Base-by-base conservation (phyloP, 139 green algal genomes). In the Desmodesmus armatus region DNA sequence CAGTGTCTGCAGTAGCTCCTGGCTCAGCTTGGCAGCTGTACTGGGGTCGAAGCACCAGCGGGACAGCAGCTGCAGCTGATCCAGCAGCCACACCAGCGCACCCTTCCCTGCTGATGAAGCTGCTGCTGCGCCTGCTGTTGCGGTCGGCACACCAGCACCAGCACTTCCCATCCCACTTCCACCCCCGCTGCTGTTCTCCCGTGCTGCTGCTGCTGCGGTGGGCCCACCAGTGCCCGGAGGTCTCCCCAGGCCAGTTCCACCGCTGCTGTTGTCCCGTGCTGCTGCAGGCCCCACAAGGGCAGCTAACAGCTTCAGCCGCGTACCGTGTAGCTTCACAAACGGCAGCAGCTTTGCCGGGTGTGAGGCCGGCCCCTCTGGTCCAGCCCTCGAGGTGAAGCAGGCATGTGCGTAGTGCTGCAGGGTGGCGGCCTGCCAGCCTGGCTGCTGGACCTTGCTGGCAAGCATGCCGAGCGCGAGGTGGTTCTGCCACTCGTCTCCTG, bases 301-400 rank as follows among this genome's bases (percentile, higher is more conserved):
- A n/a, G n/a, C n/a, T 23, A 82, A 53, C 75, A 70, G 53, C 35
- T 82, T 82, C 51, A 82, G 23, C 35, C 75, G 31, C 15, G 25
- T 71, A 13, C 75, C 75, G 53, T 82, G 75, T 1, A 82, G 75
- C 53, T 71, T 82, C 6, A 82, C 53, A 71, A 51, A 82, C 11
- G 75, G 75, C 35, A 55, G 75, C 51, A 82, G 75, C 2, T n/a
- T 31, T n/a, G 53, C 75, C 7, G 72, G 1, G 25, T 27, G 27
- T 9, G 31, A 41, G 5, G 41, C 0, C 53, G 53, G 29, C 3
- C 19, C 31, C 37, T 51, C 37, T 3, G 23, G 53, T 53, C 33
- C 27, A 19, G 23, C 44, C 13, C 21, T n/a, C 6, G 67, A 75
- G 11, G 33, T 51, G 7, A 44, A 60, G 60, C 75, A 82, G 5